phyloP scores from a whole-genome alignment of 163 green algal species.

The Volvox carteri region DNA sequence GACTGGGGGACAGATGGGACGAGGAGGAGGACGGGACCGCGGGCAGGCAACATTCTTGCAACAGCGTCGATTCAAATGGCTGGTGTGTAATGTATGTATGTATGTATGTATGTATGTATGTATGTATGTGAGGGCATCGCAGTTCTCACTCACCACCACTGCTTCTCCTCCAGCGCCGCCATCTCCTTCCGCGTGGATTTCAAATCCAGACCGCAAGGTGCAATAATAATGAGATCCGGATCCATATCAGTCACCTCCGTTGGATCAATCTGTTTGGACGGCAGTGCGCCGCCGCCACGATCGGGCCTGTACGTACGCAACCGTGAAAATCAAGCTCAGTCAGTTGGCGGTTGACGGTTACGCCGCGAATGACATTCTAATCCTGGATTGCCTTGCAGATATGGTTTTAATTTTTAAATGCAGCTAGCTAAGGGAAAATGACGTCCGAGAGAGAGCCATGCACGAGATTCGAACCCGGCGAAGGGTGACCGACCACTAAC shows the following conservation, averaged over 20 bases:
- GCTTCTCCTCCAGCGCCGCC: slow-evolving; percentile 50
- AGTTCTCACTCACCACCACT: slow-evolving; percentile 53
- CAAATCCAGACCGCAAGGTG: slow-evolving; percentile 87
- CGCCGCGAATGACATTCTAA: too few species aligned
- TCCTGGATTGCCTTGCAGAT: too few species aligned
- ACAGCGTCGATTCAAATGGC: too few species aligned
- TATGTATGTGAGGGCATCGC: neutral
- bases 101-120: neutral
- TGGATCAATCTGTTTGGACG: slow-evolving; percentile 69
- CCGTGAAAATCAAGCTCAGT: too few species aligned
- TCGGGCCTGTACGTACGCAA: neutral
- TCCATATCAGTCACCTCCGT: slow-evolving; percentile 71
- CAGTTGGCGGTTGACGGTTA: too few species aligned
- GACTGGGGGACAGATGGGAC: neutral
- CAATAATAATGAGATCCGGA: slow-evolving; percentile 88
- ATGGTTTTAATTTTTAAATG: too few species aligned
- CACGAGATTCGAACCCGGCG: too few species aligned
- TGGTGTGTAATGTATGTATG: neutral
- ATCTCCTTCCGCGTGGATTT: slow-evolving; percentile 59
- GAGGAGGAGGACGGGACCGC: too few species aligned
- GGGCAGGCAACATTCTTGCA: too few species aligned
- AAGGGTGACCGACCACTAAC: too few species aligned
- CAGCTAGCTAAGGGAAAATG: too few species aligned
- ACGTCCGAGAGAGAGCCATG: too few species aligned
- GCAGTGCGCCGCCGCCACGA: slow-evolving; percentile 65